phyloP scores from a whole-genome alignment of 192 early-diverging fungal species.

The Podila minutissima region DNA sequence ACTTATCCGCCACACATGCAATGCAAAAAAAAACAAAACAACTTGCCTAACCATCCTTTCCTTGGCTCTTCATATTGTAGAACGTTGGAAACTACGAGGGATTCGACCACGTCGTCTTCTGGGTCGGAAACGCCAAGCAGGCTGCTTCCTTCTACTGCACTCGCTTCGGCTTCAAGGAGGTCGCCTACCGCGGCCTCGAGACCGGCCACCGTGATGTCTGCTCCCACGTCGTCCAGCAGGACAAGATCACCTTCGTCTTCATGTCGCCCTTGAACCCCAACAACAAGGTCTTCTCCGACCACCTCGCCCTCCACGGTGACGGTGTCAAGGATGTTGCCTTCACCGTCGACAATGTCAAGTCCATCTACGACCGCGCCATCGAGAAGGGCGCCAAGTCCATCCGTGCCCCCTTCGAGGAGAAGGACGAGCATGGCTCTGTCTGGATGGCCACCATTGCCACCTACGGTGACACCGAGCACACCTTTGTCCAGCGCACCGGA shows the following conservation, averaged over 20 bases:
- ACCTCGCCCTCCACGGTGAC: slow-evolving; percentile 88
- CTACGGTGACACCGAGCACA: slow-evolving; percentile 97
- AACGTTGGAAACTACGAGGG: slow-evolving; percentile 70
- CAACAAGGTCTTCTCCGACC: slow-evolving; percentile 72
- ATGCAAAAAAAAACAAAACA: too few species aligned
- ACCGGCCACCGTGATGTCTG: slow-evolving; percentile 89
- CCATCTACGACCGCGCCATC: slow-evolving; percentile 84
- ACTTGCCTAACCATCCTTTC: neutral
- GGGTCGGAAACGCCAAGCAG: slow-evolving; percentile 61
- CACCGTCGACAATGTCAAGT: slow-evolving; percentile 83
- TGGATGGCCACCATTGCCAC: slow-evolving; percentile 93
- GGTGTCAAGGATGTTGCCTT: slow-evolving; percentile 97
- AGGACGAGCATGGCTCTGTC: slow-evolving; percentile 88
- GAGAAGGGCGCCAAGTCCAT: slow-evolving; percentile 86
- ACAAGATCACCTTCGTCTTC: slow-evolving; percentile 88
- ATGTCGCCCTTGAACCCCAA: slow-evolving; percentile 90
- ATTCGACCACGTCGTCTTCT: slow-evolving; percentile 62
- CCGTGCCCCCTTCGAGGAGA: slow-evolving; percentile 80
- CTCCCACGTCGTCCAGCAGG: slow-evolving; percentile 88
- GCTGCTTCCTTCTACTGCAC: slow-evolving; percentile 95
- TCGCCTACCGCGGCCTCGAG: slow-evolving; percentile 96
- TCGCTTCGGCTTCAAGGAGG: slow-evolving; percentile 91
- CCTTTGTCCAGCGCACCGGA: slow-evolving; percentile 83
- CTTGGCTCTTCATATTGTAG: neutral
- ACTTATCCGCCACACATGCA: too few species aligned